phyloP scores from a whole-genome alignment of 2,329 filamentous ascomycete genomes.

The Aspergillus bombycis region DNA sequence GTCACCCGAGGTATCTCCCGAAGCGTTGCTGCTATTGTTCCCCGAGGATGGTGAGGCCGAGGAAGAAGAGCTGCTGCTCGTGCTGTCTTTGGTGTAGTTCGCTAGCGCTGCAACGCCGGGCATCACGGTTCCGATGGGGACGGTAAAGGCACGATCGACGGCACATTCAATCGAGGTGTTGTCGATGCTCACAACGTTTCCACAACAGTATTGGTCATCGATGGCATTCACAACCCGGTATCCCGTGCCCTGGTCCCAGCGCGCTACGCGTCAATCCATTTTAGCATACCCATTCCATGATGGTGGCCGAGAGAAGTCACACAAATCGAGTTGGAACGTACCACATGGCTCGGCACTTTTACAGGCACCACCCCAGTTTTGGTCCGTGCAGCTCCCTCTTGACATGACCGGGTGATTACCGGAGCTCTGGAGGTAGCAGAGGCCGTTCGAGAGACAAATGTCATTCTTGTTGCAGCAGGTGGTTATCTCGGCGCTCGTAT shows the following conservation, averaged over 20 bases:
- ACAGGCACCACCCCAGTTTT: constrained; percentile 15
- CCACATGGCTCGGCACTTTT: constrained; percentile 17
- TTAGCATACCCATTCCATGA: not conserved
- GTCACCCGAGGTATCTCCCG: not conserved
- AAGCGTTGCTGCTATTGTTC: not conserved
- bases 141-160: constrained; percentile 12
- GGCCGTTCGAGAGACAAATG: constrained; percentile 23
- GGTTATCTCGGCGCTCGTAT: not conserved
- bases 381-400: constrained; percentile 22
- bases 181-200: constrained; percentile 12
- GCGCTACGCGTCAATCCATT: not conserved
- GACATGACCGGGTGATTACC: constrained; percentile 14
- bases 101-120: constrained; percentile 18
- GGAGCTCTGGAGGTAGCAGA: constrained; percentile 20
- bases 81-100: not conserved
- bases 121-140: constrained; percentile 16
- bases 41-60: not conserved
- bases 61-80: not conserved
- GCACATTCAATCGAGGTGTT: constrained; percentile 5
- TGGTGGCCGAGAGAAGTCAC: not conserved
- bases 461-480: constrained; percentile 21
- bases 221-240: constrained; percentile 18
- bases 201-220: constrained; percentile 21
- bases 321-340: constrained; percentile 7
- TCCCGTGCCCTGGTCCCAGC: constrained; percentile 6